phyloP scores from a whole-genome alignment of 2,329 filamentous ascomycete species.

The Pseudophaeomoniella oleicola region DNA sequence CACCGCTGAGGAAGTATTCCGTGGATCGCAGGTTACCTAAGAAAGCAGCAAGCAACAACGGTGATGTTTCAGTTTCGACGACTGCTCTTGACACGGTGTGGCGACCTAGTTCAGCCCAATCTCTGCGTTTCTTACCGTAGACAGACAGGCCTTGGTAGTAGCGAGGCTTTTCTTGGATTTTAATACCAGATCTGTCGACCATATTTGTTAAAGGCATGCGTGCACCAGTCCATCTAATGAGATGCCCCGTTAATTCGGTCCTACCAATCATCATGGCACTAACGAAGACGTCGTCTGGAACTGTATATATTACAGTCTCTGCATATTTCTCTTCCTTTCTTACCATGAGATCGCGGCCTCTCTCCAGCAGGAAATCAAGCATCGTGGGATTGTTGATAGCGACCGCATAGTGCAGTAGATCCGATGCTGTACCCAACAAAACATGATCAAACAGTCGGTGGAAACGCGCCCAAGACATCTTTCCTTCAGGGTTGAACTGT shows the following conservation, averaged over 20 bases:
- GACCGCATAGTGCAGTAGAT: conserved; percentile 37
- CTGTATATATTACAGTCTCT: conserved; percentile 9
- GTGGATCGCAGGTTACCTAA: conserved; percentile 49
- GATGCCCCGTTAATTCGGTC: conserved; percentile 42
- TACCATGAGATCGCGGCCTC: conserved; percentile 31
- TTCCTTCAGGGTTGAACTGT: conserved; percentile 1
- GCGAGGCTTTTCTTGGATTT: conserved; percentile 48
- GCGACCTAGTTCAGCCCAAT: conserved; percentile 57
- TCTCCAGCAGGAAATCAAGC: conserved; percentile 44
- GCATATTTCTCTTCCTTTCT: conserved; percentile 15
- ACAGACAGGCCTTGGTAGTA: conserved; percentile 68
- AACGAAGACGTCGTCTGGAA: conserved; percentile 18
- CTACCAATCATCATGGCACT: conserved; percentile 32
- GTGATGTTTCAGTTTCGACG: conserved; percentile 15
- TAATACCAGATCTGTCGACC: conserved; percentile 49
- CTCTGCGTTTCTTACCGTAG: conserved; percentile 56
- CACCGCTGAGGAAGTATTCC: conserved; percentile 64
- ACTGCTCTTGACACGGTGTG: conserved; percentile 24
- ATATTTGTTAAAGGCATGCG: conserved; percentile 56
- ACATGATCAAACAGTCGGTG: conserved; percentile 2
- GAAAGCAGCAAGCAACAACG: conserved; percentile 18
- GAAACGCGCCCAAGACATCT: conserved; percentile 10
- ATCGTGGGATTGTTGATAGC: conserved; percentile 36
- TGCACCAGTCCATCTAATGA: conserved; percentile 52
- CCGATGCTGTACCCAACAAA: neutral